phyloP scores from a whole-genome alignment of 2,329 filamentous ascomycete species.

The Monosporascus ibericus region DNA sequence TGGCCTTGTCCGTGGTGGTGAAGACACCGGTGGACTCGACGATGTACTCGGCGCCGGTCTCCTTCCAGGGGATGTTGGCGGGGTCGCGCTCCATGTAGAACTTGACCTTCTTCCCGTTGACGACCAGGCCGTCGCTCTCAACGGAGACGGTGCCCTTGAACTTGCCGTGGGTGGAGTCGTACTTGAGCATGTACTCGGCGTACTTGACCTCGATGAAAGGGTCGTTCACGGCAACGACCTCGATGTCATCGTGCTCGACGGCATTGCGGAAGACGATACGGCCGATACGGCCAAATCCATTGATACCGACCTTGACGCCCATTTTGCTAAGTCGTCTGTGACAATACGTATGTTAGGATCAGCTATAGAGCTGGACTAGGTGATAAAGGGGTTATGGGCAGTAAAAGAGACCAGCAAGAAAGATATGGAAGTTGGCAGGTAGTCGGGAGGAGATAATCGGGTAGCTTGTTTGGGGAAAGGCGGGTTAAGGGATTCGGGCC shows the following conservation, averaged over 20 bases:
- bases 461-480: neutral
- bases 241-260: conserved; percentile 79
- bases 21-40: conserved; percentile 98
- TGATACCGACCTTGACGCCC: conserved; percentile 83
- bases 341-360: neutral
- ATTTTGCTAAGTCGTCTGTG: conserved; percentile 33
- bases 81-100: conserved; percentile 95
- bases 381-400: neutral
- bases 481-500: neutral
- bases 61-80: conserved; percentile 79
- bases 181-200: conserved; percentile 99
- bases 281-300: conserved; percentile 99
- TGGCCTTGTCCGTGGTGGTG: conserved; percentile 96
- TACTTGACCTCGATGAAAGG: conserved; percentile 98
- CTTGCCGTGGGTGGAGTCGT: conserved; percentile 92
- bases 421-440: neutral
- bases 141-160: conserved; percentile 90
- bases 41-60: conserved; percentile 85
- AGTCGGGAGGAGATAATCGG: neutral
- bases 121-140: conserved; percentile 63
- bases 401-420: neutral
- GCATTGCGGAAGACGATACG: conserved; percentile 99
- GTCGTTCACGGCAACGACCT: conserved; percentile 97
- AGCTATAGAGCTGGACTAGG: neutral
- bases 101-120: conserved; percentile 92